Base-by-base conservation (phyloP, 192 early-diverging fungal species). In the Chytriomyces sp. region DNA sequence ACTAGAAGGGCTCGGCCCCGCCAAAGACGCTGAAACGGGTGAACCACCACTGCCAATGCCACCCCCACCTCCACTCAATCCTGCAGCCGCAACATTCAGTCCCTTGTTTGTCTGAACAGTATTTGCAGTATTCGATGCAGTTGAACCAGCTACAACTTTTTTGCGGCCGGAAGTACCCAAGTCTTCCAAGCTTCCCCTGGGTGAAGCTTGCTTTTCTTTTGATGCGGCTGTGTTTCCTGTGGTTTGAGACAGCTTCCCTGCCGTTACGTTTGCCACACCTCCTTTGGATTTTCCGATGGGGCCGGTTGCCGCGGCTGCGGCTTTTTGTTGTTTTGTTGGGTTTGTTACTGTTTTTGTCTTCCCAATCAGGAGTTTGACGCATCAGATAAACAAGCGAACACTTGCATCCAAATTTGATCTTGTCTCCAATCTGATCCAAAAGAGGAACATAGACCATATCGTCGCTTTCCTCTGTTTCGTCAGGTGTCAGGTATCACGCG, bases 401-500 rank as follows among this genome's bases (percentile, higher is more conserved):
- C 73, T 39, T 41, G 72, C 79, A 40, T 78, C 64, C 44, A 61
- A 85, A 85, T 72, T 85, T 85, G 59, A 85, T 73, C 65, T 82
- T 85, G 19, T 81, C 76, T 3, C 63, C 83, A 12, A 64, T 61
- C 40, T 79, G 77, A 19, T 85, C 83, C 1, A 85, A 71, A 3
- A 85, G 72, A 30, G 80, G 75, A 3, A 78, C 53, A 62, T 85
- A 85, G 17, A 75, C 73, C 5, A 73, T n/a, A n/a, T n/a, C 75
- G 3, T 66, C 49, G 6, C 59, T 41, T 26, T 85, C 83, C 14
- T 85, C 83, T 2, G 74, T 64, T 28, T 84, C 83, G 52, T 81
- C 80, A 81, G 34, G 7, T 25, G 10, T 59, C 17, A 28, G 19
- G n/a, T 32, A 28, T 8, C 34, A 59, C 39, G 28, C 55, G 14